Conservation (phyloP, 2,329 filamentous ascomycete species). For the Pyrenophora tritici-repentis region DNA sequence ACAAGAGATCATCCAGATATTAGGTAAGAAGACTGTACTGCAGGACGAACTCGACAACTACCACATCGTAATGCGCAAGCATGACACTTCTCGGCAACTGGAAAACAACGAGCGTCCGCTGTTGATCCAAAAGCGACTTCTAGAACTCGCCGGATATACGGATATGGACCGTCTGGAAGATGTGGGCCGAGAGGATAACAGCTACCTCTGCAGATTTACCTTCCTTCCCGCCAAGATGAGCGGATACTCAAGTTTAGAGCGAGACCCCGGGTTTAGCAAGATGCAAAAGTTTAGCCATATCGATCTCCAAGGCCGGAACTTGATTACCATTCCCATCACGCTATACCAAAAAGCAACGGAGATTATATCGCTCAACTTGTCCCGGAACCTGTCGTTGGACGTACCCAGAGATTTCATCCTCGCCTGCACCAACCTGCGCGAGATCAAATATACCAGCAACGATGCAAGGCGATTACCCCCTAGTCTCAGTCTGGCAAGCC, state of each 20-base stretch:
- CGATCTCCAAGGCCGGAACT: constrained; percentile 84
- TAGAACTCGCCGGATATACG: constrained; percentile 91
- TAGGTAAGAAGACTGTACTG: constrained; percentile 92
- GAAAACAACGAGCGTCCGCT: constrained; percentile 79
- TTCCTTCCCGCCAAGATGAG: constrained; percentile 89
- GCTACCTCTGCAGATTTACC: constrained; percentile 93
- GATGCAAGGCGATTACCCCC: constrained; percentile 84
- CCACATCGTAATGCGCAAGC: constrained; percentile 92
- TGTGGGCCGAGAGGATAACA: constrained; percentile 94
- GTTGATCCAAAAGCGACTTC: constrained; percentile 85
- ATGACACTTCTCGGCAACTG: constrained; percentile 84
- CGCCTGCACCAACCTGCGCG: constrained; percentile 84
- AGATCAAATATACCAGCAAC: constrained; percentile 96
- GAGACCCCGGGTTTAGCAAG: constrained; percentile 79
- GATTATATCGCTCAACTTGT: constrained; percentile 93
- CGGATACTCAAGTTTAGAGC: constrained; percentile 72
- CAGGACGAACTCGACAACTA: constrained; percentile 92
- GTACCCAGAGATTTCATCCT: constrained; percentile 96
- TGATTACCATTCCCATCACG: constrained; percentile 92
- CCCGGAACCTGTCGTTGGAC: constrained; percentile 87
- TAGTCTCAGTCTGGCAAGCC: constrained; percentile 79
- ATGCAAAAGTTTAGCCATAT: constrained; percentile 93
- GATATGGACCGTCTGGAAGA: constrained; percentile 87
- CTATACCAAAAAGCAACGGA: constrained; percentile 90
- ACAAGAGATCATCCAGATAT: constrained; percentile 81